Percentiles rank a stretch among this genome's conserved stretches.
Conservation (phyloP, 192 early-diverging fungal species). For the Rhizoclosmatium globosum region DNA sequence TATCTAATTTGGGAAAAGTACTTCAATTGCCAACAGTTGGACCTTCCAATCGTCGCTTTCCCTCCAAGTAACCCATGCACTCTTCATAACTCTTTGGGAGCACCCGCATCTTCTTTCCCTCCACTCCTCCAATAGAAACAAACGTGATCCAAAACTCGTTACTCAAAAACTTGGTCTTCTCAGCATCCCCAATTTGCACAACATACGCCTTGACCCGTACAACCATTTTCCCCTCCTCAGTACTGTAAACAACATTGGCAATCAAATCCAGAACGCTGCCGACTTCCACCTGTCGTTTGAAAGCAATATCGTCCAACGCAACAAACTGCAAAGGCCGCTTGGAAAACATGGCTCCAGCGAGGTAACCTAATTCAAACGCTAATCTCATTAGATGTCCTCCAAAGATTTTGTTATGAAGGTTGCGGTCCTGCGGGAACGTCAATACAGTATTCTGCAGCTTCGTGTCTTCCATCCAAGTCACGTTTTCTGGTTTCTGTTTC, state of each 20-base stretch:
- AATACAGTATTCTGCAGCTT: constrained; percentile 75
- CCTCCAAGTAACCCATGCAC: constrained; percentile 18
- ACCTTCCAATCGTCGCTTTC: constrained; percentile 23
- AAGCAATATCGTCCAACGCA: constrained; percentile 63
- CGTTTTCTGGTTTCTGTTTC: constrained; percentile 37
- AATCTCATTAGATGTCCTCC: constrained; percentile 83
- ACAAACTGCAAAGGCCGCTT: constrained; percentile 65
- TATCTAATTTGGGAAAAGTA: no score
- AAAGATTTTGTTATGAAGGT: constrained; percentile 83
- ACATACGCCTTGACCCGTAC: constrained; percentile 11
- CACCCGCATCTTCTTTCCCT: not conserved
- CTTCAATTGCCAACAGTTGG: no score
- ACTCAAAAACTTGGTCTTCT: not conserved
- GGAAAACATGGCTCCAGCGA: constrained; percentile 76
- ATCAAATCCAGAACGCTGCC: constrained; percentile 76
- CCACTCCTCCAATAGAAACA: not conserved
- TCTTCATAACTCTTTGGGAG: constrained; percentile 14
- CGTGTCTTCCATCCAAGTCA: constrained; percentile 81
- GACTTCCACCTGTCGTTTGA: constrained; percentile 85
- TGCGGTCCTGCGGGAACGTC: constrained; percentile 76
- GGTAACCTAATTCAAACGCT: constrained; percentile 85
- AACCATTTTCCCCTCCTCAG: constrained; percentile 38
- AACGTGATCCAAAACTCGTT: constrained; percentile 32
- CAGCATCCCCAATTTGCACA: not conserved
- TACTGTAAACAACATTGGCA: constrained; percentile 79